Evolutionary conservation across 805 yeast species (phyloP), one percentile per base, ranked within the genome.

Genomic region (Candida pseudoglaebosa): DNA sequence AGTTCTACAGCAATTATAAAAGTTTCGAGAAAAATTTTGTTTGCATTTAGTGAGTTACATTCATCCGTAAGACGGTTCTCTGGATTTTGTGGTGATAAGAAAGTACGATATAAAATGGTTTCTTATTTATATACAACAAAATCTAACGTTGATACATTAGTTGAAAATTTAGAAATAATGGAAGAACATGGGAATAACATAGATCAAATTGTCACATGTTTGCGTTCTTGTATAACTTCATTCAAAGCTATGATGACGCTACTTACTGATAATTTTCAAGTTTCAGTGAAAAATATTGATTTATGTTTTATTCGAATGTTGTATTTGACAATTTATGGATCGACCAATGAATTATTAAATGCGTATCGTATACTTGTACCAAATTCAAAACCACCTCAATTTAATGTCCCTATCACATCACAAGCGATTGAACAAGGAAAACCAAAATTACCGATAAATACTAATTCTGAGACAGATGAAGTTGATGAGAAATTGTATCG

Each of bases 401-500:
- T 32, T 22, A 30, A 24, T 16, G 12, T 22, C 4, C 28, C 38
- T 6, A 35, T 40, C 14, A 45, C 46, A 21, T 15, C 31, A 10
- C 40, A 32, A 33, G 34, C 39, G 8, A 37, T 24, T 10, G 37
- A 41, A 12, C 8, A 5, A 19, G 13, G 6, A n/a, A 43, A 48
- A 32, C 51, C 41, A 32, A 54, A 49, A 34, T 42, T 57, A 17
- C 38, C 57, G 4, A 43, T 54, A 30, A 57, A 51, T 35, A 53
- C 62, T 2, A 45, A 45, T 18, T 22, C 42, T 2, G 44, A 45
- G 13, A 28, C 26, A 19, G 68, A 70, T 12, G 82, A 77, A 22
- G 73, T 79, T 20, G 95, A 86, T 53, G 78, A 74, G 31, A 82
- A 79, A 48, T 61, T 86, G 36, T 83, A 82, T 49, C 77, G 75